Base-by-base conservation (phyloP, 2,329 filamentous ascomycete genomes). In the Sclerotinia spermophila region DNA sequence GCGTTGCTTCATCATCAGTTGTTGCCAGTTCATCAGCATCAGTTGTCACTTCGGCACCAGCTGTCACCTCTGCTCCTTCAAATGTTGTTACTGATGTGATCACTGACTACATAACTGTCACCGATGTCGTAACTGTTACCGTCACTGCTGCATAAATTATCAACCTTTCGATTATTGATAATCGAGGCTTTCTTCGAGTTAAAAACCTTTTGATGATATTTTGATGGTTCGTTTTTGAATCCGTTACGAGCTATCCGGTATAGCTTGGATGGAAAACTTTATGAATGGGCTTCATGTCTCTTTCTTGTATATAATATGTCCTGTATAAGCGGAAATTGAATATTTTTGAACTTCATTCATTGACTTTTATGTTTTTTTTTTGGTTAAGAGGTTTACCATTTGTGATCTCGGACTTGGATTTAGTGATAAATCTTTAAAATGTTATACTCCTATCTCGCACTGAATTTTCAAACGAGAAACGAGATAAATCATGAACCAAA, bases 301-400 rank as follows among this genome's bases (percentile, higher is more conserved):
- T 51, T 60, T 68, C 66, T 61, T 68, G 38, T 64, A 69, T 35
- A 64, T 55, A 69, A 38, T 68, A 38, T 51, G 17, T 68, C 42
- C 42, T 38, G 58, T 61, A 35, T 33, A 58, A 61, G 44, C 17
- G 19, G n/a, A 61, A 61, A 44, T 33, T 44, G 59, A 33, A 30
- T 33, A 60, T 24, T 44, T 61, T 33, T 13, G 38, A 21, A 42
- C 59, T 7, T 33, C 17, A 2, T 35, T 7, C 6, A 45, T 45
- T 2, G 11, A 2, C 6, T 21, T 17, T 45, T 45, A 17, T 45
- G 44, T 19, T n/a, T n/a, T n/a, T n/a, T n/a, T n/a, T n/a, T n/a
- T n/a, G n/a, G n/a, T n/a, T n/a, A n/a, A n/a, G n/a, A n/a, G n/a
- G n/a, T 30, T 24, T 11, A 2, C 1, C 27, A 33, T 27, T 33